Evolutionary conservation across 1,284 basidiomycete species (phyloP), one percentile per base, ranked within the genome.

Genomic region (Austroboletus rostrupii): DNA sequence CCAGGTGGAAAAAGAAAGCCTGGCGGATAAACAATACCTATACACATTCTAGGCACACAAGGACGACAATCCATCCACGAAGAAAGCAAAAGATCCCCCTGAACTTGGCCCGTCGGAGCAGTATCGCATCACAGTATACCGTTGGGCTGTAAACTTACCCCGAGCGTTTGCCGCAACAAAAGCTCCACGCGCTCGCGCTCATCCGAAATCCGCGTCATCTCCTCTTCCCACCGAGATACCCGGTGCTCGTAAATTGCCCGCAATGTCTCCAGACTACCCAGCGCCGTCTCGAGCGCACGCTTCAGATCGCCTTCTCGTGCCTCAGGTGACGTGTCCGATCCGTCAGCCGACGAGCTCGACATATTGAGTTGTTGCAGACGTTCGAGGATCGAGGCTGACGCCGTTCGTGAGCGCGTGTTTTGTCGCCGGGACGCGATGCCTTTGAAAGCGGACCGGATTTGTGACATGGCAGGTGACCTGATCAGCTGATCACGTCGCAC

Each of bases 111-210:
- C 23, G 5, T 26, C 23, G 23, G 23, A 5, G 23, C 23, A 26
- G 23, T 8, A 26, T 8, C 23, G 23, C 23, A 23, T 39, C 16
- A 39, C 38, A 14, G 20, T 21, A 13, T 21, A 14, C 55, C 60
- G 32, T 62, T 62, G 0, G 51, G 42, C 28, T 48, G 57, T 21
- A 67, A 48, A 41, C 65, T 49, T 17, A 64, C 49, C 28, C 85
- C 86, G 38, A 88, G 68, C 3, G 83, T 79, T 66, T 87, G 84
- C 54, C 70, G 71, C 43, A 89, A 65, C 45, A 88, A 66, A 49
- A 86, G 55, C 55, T 84, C 80, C 5, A 88, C 79, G 14, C 73
- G 68, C 60, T 85, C 82, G n/a, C 83, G 70, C 53, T 90, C 87
- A 32, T 83, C 80, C 43, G 72, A 70, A 49, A 86, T 72, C 53